Evolutionary conservation across 495 filamentous ascomycete species (phyloP), one percentile per base, ranked within the genome.

Genomic region (Aspergillus steynii): DNA sequence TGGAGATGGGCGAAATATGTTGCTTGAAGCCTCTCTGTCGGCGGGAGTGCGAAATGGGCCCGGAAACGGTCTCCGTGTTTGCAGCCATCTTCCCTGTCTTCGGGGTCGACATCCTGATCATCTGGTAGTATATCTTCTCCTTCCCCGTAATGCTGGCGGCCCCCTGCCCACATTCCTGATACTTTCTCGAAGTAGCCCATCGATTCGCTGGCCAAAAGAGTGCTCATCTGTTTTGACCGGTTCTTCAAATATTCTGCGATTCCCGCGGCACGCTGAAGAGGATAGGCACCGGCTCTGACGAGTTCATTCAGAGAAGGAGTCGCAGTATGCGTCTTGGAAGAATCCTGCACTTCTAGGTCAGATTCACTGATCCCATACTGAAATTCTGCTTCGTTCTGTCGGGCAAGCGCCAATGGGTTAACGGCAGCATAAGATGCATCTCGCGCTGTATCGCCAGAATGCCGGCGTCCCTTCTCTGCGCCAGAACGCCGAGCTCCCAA

Each of bases 141-240:
- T 32, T 94, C 89, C 25, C 88, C 84, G 65, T 97, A 99, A 72
- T 99, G 95, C 67, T 86, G 90, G 68, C 88, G 88, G 20, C 91
- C 91, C 32, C 95, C 95, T 58, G 91, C 88, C 90, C 95, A 96
- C 91, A 98, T 98, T 45, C 92, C 95, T 4, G 93, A 97, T 0
- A 98, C 93, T 69, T 97, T 97, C 66, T 96, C 94, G 31, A 97
- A 87, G 71, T 99, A 99, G 20, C 92, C 92, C 91, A 97, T 98
- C 2, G 95, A 96, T 68, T 97, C 93, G 2, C 89, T 91, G 32
- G 96, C 92, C 27, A 99, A 71, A 29, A 97, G 80, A 59, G 78
- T 91, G 60, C 92, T 93, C 88, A 98, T 93, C 46, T 86, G 85
- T 58, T 88, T 90, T 29, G 86, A 88, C 15, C 88, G 85, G 58